Evolutionary conservation across 2,329 filamentous ascomycete species (phyloP).

Genomic region (Stemphylium vesicarium): DNA sequence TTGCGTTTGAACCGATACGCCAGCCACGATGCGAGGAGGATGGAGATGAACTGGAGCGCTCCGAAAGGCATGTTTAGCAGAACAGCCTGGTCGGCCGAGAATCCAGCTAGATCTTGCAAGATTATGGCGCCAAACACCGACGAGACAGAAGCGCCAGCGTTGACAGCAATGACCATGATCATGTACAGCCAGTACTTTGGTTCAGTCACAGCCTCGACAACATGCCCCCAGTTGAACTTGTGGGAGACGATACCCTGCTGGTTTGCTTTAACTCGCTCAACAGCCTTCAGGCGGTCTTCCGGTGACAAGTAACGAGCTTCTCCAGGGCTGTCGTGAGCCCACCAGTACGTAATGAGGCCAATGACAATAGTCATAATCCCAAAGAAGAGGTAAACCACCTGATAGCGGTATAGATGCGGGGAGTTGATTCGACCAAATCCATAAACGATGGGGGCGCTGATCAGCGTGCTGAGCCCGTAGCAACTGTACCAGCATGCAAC

Average conservation of each 20-base stretch:
- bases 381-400: slow-evolving; percentile 59
- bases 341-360: slow-evolving; percentile 51
- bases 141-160: slow-evolving; percentile 53
- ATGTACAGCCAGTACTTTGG: slow-evolving; percentile 60
- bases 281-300: slow-evolving; percentile 69
- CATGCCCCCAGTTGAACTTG: slow-evolving; percentile 70
- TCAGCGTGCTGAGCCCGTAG: slow-evolving; percentile 65
- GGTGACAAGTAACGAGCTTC: slow-evolving; percentile 66
- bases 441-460: slow-evolving; percentile 67
- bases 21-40: slow-evolving; percentile 56
- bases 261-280: slow-evolving; percentile 74
- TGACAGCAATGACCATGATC: slow-evolving; percentile 33
- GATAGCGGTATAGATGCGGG: slow-evolving; percentile 65
- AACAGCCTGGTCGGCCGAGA: slow-evolving; percentile 64
- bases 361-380: slow-evolving; percentile 50
- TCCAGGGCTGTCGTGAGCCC: slow-evolving; percentile 62
- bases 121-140: slow-evolving; percentile 68
- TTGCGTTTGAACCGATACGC: slow-evolving; percentile 68
- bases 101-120: slow-evolving; percentile 63
- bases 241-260: slow-evolving; percentile 75
- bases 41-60: slow-evolving; percentile 28
- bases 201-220: slow-evolving; percentile 62
- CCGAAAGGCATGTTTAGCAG: slow-evolving; percentile 63
- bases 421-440: slow-evolving; percentile 64
- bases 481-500: slow-evolving; percentile 68